Evolutionary conservation across 345 rosid species (phyloP).

Genomic region (Rubroshorea leprosula): DNA sequence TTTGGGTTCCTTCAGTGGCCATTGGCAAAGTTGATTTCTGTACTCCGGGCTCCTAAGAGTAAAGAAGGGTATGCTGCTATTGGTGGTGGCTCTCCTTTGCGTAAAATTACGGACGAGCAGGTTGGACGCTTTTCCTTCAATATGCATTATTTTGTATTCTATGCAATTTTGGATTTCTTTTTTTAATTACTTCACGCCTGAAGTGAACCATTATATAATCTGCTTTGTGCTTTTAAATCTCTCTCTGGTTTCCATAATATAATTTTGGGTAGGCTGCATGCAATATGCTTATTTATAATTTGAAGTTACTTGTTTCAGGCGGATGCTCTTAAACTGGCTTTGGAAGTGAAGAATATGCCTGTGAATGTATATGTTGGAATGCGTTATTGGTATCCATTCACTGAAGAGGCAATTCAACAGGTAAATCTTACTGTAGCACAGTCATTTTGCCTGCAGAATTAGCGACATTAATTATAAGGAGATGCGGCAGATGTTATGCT

Average conservation of each 20-base stretch:
- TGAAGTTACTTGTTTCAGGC: constrained; percentile 30
- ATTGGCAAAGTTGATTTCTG: constrained; percentile 71
- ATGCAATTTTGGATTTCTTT: too few species aligned
- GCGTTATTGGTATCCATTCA: constrained; percentile 92
- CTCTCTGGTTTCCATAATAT: too few species aligned
- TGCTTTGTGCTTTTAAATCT: background rate
- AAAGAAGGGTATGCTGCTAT: constrained; percentile 98
- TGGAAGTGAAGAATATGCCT: constrained; percentile 49
- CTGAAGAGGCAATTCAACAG: constrained; percentile 88
- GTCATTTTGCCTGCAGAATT: too few species aligned
- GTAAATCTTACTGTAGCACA: constrained; percentile 21
- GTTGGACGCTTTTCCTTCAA: constrained; percentile 15
- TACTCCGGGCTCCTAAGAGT: constrained; percentile 78
- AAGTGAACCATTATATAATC: too few species aligned
- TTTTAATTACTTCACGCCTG: too few species aligned
- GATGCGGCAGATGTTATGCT: background rate
- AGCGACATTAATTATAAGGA: background rate
- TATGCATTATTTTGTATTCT: too few species aligned
- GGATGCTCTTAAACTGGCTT: constrained; percentile 48
- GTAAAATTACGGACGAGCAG: constrained; percentile 83
- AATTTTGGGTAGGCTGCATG: constrained; percentile 34
- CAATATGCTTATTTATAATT: too few species aligned
- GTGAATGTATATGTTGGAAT: constrained; percentile 74
- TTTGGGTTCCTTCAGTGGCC: constrained; percentile 83
- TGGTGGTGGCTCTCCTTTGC: constrained; percentile 86